phyloP scores from a whole-genome alignment of 164 flowering plant genomes.

The Berberis vulgaris region DNA sequence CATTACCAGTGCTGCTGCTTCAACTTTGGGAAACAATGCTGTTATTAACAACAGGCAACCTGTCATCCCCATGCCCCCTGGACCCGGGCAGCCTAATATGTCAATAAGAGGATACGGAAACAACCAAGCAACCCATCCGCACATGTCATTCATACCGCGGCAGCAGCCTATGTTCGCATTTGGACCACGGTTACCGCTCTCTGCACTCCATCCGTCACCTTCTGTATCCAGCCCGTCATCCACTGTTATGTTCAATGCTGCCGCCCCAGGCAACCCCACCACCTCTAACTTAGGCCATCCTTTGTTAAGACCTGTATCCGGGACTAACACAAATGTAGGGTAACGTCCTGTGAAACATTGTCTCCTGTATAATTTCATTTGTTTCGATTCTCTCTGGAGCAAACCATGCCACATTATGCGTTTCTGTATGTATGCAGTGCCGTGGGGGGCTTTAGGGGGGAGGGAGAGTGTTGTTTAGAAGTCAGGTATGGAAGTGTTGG shows the following conservation, averaged over 20 bases:
- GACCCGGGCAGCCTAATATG: constrained; percentile 38
- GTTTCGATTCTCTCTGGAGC: background rate
- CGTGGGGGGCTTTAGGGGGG: too few species aligned
- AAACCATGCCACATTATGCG: too few species aligned
- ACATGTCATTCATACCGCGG: constrained; percentile 67
- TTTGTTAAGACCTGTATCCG: constrained; percentile 57
- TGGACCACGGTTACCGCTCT: constrained; percentile 72
- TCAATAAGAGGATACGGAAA: constrained; percentile 34
- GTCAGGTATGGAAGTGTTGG: too few species aligned
- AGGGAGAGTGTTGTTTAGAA: too few species aligned
- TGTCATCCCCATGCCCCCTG: constrained; percentile 36
- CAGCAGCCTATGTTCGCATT: constrained; percentile 57
- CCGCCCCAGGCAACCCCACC: constrained; percentile 20
- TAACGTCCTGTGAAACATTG: constrained; percentile 18
- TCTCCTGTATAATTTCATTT: constrained; percentile 6
- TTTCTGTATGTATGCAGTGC: too few species aligned
- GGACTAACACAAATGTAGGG: constrained; percentile 59
- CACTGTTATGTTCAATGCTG: constrained; percentile 37
- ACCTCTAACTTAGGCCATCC: constrained; percentile 46
- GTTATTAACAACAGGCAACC: constrained; percentile 44
- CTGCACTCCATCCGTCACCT: constrained; percentile 59
- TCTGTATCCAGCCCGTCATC: constrained; percentile 23
- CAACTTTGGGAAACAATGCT: constrained; percentile 26
- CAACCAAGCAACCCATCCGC: constrained; percentile 51
- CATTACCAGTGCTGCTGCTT: constrained; percentile 21